Evolutionary conservation across 2,329 filamentous ascomycete genomes (phyloP), one percentile per base, ranked within the genome.

Genomic region (Clonostachys solani): DNA sequence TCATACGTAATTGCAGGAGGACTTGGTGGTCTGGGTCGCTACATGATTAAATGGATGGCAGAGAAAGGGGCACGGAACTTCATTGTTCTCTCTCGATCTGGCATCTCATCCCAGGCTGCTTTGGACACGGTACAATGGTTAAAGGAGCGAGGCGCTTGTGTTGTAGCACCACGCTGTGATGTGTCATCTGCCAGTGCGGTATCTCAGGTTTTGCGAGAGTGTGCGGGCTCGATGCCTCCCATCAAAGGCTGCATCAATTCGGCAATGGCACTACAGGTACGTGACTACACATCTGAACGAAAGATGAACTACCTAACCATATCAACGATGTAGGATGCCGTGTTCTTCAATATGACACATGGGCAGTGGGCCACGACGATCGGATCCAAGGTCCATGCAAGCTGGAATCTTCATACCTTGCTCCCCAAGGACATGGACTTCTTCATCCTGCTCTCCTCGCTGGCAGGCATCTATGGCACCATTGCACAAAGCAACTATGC

Each of bases 1-100:
- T 56, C 52, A 10, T 65, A 67, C 46, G 51, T 66, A 6, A 52
- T 66, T 33, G 52, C 59, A 6, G 63, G 64, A 2, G 61, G 64
- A 7, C 47, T 65, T 5, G 63, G 64, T 16, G 64, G 62, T 5
- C 50, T 67, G 3, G 62, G 64, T 12, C 35, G 42, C 5, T 13
- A 10, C 48, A 70, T 80, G 58, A 61, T 72, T 12, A 65, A 65
- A 7, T 73, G 73, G 67, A 75, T 80, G 72, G 64, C 72, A 6
- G 60, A 62, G 41, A 67, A 69, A n/a, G 76, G 76, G 2, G 77
- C 75, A 6, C 63, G 65, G 10, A 66, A 72, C 49, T 57, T 80
- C 17, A 67, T 75, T 1, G 64, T 78, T 6, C 43, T 36, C 10
- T 45, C 44, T 9, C 44, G 44, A 6, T 40, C 34, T 18, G 44